These are phyloP conservation scores for Aspergillus caelatus DNA, from an alignment of 2,329 filamentous ascomycete species.

Conservation along the genomic window DNA sequence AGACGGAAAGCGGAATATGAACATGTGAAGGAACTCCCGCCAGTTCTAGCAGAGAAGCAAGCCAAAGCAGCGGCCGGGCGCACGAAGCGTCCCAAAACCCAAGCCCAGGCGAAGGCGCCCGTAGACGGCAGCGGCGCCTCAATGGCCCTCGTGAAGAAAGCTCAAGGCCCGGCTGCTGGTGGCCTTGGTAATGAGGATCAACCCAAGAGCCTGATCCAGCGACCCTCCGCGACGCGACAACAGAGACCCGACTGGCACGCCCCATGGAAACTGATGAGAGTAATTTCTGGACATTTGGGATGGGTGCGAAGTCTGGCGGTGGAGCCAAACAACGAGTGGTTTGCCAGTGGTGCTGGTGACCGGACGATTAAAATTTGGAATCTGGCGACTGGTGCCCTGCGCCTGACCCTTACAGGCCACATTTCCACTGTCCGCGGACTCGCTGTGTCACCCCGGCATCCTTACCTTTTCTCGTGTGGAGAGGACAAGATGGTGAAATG, in stretches of 20 bases:
- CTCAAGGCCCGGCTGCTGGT: slow-evolving; percentile 29
- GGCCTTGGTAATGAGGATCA: slow-evolving; percentile 47
- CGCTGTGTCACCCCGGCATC: slow-evolving; percentile 89
- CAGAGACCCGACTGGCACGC: slow-evolving; percentile 92
- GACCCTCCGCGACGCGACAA: slow-evolving; percentile 64
- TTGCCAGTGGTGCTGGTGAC: slow-evolving; percentile 92
- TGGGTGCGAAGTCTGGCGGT: slow-evolving; percentile 91
- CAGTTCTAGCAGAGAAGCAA: slow-evolving; percentile 77
- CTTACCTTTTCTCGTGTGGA: slow-evolving; percentile 95
- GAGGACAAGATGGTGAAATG: slow-evolving; percentile 99
- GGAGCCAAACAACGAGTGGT: slow-evolving; percentile 97
- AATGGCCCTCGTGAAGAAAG: slow-evolving; percentile 57
- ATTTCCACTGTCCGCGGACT: slow-evolving; percentile 92
- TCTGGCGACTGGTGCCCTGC: slow-evolving; percentile 80
- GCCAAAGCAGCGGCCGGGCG: slow-evolving; percentile 65
- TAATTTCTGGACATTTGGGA: slow-evolving; percentile 93
- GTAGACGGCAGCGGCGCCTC: slow-evolving; percentile 53
- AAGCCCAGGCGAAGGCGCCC: slow-evolving; percentile 55
- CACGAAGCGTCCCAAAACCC: slow-evolving; percentile 62
- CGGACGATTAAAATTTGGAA: slow-evolving; percentile 99
- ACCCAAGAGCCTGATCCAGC: slow-evolving; percentile 63
- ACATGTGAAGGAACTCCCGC: slow-evolving; percentile 74
- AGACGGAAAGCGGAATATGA: slow-evolving; percentile 68
- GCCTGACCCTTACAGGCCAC: slow-evolving; percentile 87
- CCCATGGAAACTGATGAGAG: slow-evolving; percentile 97